Evolutionary conservation across 208 protist genomes (phyloP), one percentile per base, ranked within the genome.

Genomic region (Strigomonas culicis): DNA sequence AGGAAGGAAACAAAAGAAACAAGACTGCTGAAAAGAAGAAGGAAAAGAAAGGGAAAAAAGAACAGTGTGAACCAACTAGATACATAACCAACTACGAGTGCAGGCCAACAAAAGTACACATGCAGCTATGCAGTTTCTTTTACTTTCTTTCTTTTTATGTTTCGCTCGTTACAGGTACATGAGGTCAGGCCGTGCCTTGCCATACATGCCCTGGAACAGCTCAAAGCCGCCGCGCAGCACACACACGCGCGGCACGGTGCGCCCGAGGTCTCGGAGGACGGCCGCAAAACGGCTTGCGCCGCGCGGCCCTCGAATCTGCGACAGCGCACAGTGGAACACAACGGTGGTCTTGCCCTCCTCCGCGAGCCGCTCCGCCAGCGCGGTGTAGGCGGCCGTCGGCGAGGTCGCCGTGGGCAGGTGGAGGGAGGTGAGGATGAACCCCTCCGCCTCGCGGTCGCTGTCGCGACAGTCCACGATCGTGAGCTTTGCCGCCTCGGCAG

Each of bases 321-420:
- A 92, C 36, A 90, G 74, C 13, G 81, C 75, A 51, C 88, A 94
- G 74, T 91, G 82, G 70, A 92, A 94, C 39, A 92, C 80, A 0
- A 52, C 82, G 6, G 17, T 49, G 17, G 64, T 31, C 24, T 64
- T 72, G 24, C 67, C 72, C 28, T 73, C 70, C 31, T 72, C 70
- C 24, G 68, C 41, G 17, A 64, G 66, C 24, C 87, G 72, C 24
- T 69, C 28, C 31, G 34, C 28, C 19, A 60, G n/a, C 7, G 31
- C 10, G 11, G 11, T 30, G 34, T 60, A 39, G 28, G 22, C 65
- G 28, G 7, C 52, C 2, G 66, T 30, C 0, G 73, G 82, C 50
- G 73, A 74, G 57, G 50, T 74, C 2, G 59, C 47, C 11, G 75
- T 82, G 13, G 88, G 82, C 25, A 77, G 64, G 47, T 83, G 77